Conservation (phyloP, 2,329 filamentous ascomycete species). For the Colletotrichum sp. region DNA sequence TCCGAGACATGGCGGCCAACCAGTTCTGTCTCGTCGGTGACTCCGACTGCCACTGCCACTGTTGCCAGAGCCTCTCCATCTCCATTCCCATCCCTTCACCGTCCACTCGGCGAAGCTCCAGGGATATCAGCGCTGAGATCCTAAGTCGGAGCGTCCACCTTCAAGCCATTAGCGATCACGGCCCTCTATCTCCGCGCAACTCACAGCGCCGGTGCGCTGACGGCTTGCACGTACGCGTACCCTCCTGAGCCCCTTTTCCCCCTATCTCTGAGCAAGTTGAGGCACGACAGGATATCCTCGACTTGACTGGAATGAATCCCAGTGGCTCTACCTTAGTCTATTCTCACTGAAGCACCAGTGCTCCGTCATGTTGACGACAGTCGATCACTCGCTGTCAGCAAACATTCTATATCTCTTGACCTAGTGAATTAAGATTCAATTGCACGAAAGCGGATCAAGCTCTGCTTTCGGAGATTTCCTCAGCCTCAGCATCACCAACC, state of each 20-base stretch:
- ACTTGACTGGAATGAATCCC: not conserved
- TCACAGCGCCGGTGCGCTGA: not conserved
- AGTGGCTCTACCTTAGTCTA: not conserved
- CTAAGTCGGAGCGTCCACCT: not conserved
- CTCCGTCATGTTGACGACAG: not conserved
- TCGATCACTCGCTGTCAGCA: not conserved
- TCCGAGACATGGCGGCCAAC: constrained; percentile 18
- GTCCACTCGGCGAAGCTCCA: not conserved
- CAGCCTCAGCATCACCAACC: not conserved
- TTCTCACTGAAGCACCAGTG: not conserved
- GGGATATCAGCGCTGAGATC: not conserved
- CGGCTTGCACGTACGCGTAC: not conserved
- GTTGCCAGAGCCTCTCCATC: not conserved
- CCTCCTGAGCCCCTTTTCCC: not conserved
- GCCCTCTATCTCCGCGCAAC: not conserved
- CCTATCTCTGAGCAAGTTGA: not conserved
- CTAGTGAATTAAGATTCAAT: not conserved
- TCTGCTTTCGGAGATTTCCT: not conserved
- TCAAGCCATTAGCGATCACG: not conserved
- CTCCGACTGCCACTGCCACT: constrained; percentile 1
- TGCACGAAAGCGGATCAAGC: not conserved
- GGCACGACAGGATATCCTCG: constrained; percentile 1
- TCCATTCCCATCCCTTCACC: not conserved
- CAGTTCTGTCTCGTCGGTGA: not conserved
- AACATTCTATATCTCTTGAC: not conserved